Evolutionary conservation across 2,329 filamentous ascomycete species (phyloP).

Genomic region (Pseudofabraea citricarpa): DNA sequence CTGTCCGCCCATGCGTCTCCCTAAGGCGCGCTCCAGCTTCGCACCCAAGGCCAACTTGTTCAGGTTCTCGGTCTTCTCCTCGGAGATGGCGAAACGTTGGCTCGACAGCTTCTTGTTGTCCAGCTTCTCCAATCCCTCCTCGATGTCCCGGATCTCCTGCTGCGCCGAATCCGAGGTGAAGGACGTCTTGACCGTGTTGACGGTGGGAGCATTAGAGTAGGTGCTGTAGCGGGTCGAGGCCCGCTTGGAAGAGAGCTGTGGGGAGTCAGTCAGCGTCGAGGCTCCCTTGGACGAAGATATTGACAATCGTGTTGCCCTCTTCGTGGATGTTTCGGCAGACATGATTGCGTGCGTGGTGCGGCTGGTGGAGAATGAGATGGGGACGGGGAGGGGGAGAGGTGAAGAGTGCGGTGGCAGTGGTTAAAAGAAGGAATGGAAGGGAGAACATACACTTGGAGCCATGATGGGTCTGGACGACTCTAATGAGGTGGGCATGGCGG

Average conservation of each 20-base stretch:
- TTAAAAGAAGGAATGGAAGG: conserved; percentile 8
- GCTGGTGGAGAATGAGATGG: conserved; percentile 2
- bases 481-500: conserved; percentile 36
- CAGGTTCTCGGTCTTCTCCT: conserved; percentile 63
- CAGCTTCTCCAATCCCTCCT: conserved; percentile 60
- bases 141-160: conserved; percentile 54
- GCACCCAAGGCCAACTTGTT: conserved; percentile 68
- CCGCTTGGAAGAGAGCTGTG: conserved; percentile 37
- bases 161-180: conserved; percentile 25
- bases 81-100: conserved; percentile 62
- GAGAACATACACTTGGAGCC: conserved; percentile 42
- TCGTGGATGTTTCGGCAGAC: conserved; percentile 9
- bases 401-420: not conserved
- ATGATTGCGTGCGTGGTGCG: conserved; percentile 1
- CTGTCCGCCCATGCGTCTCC: conserved; percentile 64
- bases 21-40: conserved; percentile 68
- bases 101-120: conserved; percentile 63
- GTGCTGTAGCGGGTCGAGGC: conserved; percentile 48
- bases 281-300: not conserved
- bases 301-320: conserved; percentile 2
- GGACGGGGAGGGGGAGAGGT: not conserved
- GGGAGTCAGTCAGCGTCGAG: conserved; percentile 8
- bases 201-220: conserved; percentile 41
- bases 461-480: conserved; percentile 52
- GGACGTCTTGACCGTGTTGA: conserved; percentile 32